These are phyloP conservation scores for Annulohypoxylon bovei DNA, from an alignment of 495 filamentous ascomycete species.

Conservation along the genomic window DNA sequence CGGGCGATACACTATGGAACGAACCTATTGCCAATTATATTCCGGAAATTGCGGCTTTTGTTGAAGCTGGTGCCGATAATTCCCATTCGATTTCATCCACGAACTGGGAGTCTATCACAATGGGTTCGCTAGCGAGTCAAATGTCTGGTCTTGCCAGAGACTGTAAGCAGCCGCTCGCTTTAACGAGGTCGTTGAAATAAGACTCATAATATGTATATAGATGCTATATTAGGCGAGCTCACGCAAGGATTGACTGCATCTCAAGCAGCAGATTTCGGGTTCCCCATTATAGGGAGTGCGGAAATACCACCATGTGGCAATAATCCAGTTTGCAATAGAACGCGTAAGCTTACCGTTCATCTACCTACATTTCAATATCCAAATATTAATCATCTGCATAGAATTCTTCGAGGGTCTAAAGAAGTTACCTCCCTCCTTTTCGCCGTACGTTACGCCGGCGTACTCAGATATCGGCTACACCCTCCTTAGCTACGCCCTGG, in stretches of 20 bases:
- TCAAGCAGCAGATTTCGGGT: slow-evolving; percentile 41
- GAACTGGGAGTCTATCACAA: slow-evolving; percentile 65
- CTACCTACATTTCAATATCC: not conserved
- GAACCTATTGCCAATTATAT: slow-evolving; percentile 60
- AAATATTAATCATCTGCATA: slow-evolving; percentile 7
- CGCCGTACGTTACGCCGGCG: slow-evolving; percentile 48
- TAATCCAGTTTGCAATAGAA: slow-evolving; percentile 48
- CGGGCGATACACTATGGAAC: slow-evolving; percentile 51
- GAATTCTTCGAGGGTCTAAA: slow-evolving; percentile 52
- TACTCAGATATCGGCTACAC: slow-evolving; percentile 55
- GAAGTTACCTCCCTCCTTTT: slow-evolving; percentile 51
- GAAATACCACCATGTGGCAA: slow-evolving; percentile 59
- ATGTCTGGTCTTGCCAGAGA: slow-evolving; percentile 61
- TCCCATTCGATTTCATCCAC: slow-evolving; percentile 51
- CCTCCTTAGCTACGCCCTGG: slow-evolving; percentile 51
- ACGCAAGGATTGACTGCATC: slow-evolving; percentile 49
- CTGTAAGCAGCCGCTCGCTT: slow-evolving; percentile 36
- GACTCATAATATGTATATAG: slow-evolving; percentile 47
- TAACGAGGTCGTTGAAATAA: not conserved
- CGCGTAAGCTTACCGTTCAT: slow-evolving; percentile 20
- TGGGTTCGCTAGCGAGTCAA: slow-evolving; percentile 65
- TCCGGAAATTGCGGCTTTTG: slow-evolving; percentile 59
- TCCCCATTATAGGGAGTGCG: slow-evolving; percentile 50
- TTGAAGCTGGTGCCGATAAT: slow-evolving; percentile 50
- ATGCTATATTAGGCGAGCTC: slow-evolving; percentile 52